These are phyloP conservation scores for Bipolaris victoriae DNA, from an alignment of 2,329 filamentous ascomycete species.

Conservation along the genomic window DNA sequence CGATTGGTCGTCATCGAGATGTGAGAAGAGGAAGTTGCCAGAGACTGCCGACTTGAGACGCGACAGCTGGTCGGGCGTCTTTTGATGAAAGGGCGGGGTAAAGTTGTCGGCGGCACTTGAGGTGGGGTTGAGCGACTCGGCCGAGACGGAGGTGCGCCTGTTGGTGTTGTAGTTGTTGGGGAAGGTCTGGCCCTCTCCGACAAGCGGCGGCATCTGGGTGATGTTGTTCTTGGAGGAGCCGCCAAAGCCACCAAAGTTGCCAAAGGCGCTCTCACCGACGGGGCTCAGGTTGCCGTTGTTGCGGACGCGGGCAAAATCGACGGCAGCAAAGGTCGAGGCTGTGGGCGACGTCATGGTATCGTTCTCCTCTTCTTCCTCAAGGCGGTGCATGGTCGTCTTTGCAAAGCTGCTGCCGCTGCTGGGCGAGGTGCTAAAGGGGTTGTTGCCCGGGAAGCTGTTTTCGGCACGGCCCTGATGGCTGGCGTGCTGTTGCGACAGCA, in stretches of 20 bases:
- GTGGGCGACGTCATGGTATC: constrained; percentile 79
- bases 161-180: constrained; percentile 93
- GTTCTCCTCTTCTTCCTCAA: constrained; percentile 82
- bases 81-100: constrained; percentile 83
- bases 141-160: constrained; percentile 93
- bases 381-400: constrained; percentile 62
- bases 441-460: constrained; percentile 77
- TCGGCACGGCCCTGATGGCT: constrained; percentile 60
- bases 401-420: constrained; percentile 51
- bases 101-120: constrained; percentile 85
- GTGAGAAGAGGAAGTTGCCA: constrained; percentile 91
- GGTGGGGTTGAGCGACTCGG: constrained; percentile 91
- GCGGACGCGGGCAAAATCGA: constrained; percentile 50
- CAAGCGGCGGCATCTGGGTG: constrained; percentile 52
- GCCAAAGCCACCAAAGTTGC: constrained; percentile 47
- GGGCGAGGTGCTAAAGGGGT: constrained; percentile 69
- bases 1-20: constrained; percentile 92
- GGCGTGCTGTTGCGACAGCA: constrained; percentile 58
- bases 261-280: constrained; percentile 49
- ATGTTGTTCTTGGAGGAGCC: constrained; percentile 45
- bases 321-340: constrained; percentile 53
- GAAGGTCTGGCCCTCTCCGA: constrained; percentile 69
- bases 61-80: constrained; percentile 78
- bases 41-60: constrained; percentile 82
- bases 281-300: constrained; percentile 40